Evolutionary conservation across 2,329 filamentous ascomycete species (phyloP), one percentile per base, ranked within the genome.

Genomic region (Metarhizium guizhouense): DNA sequence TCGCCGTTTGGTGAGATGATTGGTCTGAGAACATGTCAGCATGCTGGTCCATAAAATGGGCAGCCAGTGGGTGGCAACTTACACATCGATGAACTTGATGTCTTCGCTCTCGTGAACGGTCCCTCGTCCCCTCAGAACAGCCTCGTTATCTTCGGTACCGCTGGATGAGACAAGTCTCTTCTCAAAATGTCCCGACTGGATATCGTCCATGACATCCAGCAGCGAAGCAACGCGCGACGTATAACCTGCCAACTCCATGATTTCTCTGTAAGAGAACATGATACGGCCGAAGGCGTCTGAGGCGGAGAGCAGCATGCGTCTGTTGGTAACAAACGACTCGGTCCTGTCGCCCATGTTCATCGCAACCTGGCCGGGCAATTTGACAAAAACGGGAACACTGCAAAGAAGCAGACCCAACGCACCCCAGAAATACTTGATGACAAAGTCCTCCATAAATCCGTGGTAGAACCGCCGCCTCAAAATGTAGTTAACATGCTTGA

Each of bases 371-470:
- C 88, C 88, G 0, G 92, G 91, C 18, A 96, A 81, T 71, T 93
- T 93, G 77, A 99, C 88, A 70, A 99, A 99, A 2, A 97, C 93
- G 0, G 94, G 94, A 0, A 96, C 85, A 70, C 90, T 95, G 76
- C 94, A 99, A 10, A 99, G 84, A 60, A 96, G 72, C 60, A 99
- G 79, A 1, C 94, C 94, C 47, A 99, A 72, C 2, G 94, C 93
- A 45, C 94, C 94, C 94, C 94, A 99, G 73, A 97, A 94, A 70
- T 99, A 99, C 72, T 99, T 99, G 72, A 99, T 96, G 56, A 97
- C 90, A 71, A 96, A 99, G 70, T 99, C 94, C 70, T 99, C 94
- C 93, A 97, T 96, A 65, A 99, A 87, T n/a, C 92, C 93, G 69
- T 99, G 93, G 70, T 97, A 97, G 70, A 99, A 88, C 51, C 94